Evolutionary conservation across 352 stramenopile genomes (phyloP), one percentile per base, ranked within the genome.

Genomic region (Phytophthora sp.): DNA sequence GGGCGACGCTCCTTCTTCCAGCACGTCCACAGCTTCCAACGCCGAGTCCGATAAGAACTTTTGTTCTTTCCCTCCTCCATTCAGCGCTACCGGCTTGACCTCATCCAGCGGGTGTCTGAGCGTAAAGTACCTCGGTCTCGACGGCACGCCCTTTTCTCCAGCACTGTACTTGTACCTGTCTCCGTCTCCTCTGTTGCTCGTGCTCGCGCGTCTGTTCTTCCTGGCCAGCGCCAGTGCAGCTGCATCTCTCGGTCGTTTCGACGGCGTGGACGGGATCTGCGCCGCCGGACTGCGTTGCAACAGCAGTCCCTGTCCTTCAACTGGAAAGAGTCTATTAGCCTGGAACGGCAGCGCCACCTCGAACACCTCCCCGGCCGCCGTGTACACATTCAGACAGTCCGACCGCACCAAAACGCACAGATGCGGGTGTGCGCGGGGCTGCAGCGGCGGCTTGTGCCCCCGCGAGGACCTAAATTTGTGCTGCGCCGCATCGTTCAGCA

Each of bases 311-410:
- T 57, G 42, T 0, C 54, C 59, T 17, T 71, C 56, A 24, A 89
- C 69, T 3, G 84, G 67, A 21, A 88, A 73, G 4, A 95, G 57
- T 5, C 62, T 68, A 46, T 78, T 87, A 15, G 84, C 80, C 34
- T 91, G 82, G 68, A 93, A 95, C 1, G 86, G 84, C 24, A 95
- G 60, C 23, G 86, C 59, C 17, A 88, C 80, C 35, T 95, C 86
- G 41, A 85, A 91, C 43, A 88, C 74, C 31, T 92, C 82, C 1
- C 85, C 85, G 5, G 67, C 62, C 17, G 81, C 75, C 11, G 81
- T 72, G 65, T 87, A 91, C 28, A 92, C 73, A 32, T 84, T 87
- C 17, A 92, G 66, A 44, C 71, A 88, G 67, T 93, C 84, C 7
- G 72, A 73, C 5, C 82, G 82, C 41, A 87, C 80, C 31, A 93